Evolutionary conservation across 2,329 filamentous ascomycete species (phyloP).

Genomic region (Ophiostoma montium): DNA sequence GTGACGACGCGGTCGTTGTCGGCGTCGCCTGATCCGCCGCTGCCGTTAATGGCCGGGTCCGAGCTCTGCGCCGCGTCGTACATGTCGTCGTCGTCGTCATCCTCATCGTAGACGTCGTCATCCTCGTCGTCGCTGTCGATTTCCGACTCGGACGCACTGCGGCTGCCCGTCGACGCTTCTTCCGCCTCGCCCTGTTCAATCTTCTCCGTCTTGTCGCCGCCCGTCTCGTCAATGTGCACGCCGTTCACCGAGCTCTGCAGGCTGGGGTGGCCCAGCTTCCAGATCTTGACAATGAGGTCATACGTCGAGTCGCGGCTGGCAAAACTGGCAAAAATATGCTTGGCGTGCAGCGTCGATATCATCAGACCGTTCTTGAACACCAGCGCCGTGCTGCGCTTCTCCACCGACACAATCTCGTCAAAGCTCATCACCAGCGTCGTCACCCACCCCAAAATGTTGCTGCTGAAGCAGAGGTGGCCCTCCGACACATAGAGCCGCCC

Average conservation of each 20-base stretch:
- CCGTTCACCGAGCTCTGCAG: constrained; percentile 85
- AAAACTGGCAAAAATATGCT: constrained; percentile 91
- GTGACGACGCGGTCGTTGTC: constrained; percentile 42
- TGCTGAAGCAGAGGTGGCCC: constrained; percentile 95
- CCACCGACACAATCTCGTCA: constrained; percentile 90
- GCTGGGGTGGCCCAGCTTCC: constrained; percentile 91
- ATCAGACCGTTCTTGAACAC: constrained; percentile 96
- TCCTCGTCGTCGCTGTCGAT: too few relatives aligned
- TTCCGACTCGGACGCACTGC: constrained; percentile 43
- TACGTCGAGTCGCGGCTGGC: constrained; percentile 92
- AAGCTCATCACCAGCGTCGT: constrained; percentile 97
- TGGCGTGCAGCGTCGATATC: constrained; percentile 88
- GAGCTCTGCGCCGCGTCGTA: constrained; percentile 22
- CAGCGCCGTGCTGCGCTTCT: constrained; percentile 90
- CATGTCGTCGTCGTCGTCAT: constrained; percentile 57
- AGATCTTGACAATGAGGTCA: constrained; percentile 92
- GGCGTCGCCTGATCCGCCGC: constrained; percentile 30
- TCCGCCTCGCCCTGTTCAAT: constrained; percentile 46
- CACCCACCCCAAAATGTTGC: constrained; percentile 96
- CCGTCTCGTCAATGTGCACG: constrained; percentile 63
- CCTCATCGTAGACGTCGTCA: constrained; percentile 55
- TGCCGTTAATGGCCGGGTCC: constrained; percentile 18
- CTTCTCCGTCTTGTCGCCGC: constrained; percentile 87
- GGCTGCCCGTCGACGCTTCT: constrained; percentile 27
- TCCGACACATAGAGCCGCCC: constrained; percentile 93